Base-by-base conservation (phyloP, 2,329 filamentous ascomycete species). In the Hymenoscyphus repandus region DNA sequence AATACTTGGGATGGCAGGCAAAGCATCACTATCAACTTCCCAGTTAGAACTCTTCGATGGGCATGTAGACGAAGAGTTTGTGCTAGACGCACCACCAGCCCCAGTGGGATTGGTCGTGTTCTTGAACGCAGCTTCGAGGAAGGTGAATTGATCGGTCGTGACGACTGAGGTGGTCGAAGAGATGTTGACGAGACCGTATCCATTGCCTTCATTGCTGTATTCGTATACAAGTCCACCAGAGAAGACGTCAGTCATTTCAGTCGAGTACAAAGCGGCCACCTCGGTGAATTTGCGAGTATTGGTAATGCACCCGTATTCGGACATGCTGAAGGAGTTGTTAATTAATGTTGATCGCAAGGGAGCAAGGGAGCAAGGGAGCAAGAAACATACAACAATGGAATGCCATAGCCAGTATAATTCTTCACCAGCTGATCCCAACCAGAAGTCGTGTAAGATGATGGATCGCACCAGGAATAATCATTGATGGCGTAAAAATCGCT, bases 201-300 rank as follows among this genome's bases (percentile, higher is more conserved):
- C 77, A 72, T 84, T 89, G 54, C 78, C 76, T 71, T 93, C 90
- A 64, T 87, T 73, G 10, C 86, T 85, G 76, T 96, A 99, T 72
- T 99, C 91, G 74, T 96, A 99, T 69, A 96, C 87, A 33, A 99
- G 80, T 68, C 92, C 93, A 63, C 93, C 92, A 38, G 91, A 96
- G 79, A 96, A 97, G 63, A 96, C 90, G 15, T 69, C 60, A 3
- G 86, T 90, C 92, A 97, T 97, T 53, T 95, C 69, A 18, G 70
- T 70, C 70, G 75, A 80, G 84, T 96, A 97, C 51, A 99, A 77
- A 37, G 91, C 78, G 45, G 71, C 70, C 45, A 96, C 72, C 73
- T 96, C 92, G 55, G 82, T 75, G 66, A 96, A 99, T 64, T 85
- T 76, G 61, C 92, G 91, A 53, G 75, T 80, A 75, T 88, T 90